Percentiles rank a stretch among this genome's conserved stretches.
phyloP scores from a whole-genome alignment of 495 filamentous ascomycete species.

The Penicillium riverlandense region DNA sequence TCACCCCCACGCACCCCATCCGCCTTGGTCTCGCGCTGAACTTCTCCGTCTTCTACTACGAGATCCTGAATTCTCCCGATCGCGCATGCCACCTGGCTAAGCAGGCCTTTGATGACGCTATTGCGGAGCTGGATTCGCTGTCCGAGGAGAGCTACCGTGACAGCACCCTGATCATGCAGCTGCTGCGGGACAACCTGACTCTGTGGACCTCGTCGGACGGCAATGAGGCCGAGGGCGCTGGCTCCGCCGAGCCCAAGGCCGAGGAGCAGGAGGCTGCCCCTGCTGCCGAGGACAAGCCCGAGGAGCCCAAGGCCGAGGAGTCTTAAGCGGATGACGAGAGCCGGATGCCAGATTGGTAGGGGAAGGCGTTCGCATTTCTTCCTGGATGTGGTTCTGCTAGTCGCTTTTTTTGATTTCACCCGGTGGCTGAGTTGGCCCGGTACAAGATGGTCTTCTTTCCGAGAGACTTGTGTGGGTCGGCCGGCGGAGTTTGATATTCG shows the following conservation, averaged over 20 bases:
- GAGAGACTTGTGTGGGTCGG: conserved; percentile 35
- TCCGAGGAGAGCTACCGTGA: conserved; percentile 99
- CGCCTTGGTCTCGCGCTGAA: conserved; percentile 96
- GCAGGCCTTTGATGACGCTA: conserved; percentile 98
- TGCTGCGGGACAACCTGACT: conserved; percentile 97
- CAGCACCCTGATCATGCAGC: conserved; percentile 99
- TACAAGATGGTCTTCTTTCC: conserved; percentile 21
- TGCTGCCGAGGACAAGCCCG: conserved; percentile 35
- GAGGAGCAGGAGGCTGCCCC: conserved; percentile 47
- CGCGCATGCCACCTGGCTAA: conserved; percentile 98
- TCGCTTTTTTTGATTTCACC: conserved; percentile 33
- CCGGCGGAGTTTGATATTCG: conserved; percentile 47
- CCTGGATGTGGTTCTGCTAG: conserved; percentile 34
- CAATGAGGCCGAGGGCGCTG: conserved; percentile 64
- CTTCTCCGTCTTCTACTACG: conserved; percentile 99
- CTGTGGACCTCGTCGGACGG: conserved; percentile 98
- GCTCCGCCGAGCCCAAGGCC: conserved; percentile 59
- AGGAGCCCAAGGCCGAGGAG: conserved; percentile 36
- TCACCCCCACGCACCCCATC: conserved; percentile 97
- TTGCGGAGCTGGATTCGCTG: conserved; percentile 96
- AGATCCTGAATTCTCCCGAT: conserved; percentile 98
- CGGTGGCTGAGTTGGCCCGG: conserved; percentile 36
- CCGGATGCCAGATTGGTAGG: conserved; percentile 16
- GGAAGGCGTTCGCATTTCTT: conserved; percentile 34
- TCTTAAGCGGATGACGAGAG: conserved; percentile 23